Evolutionary conservation across 177 flowering plant genomes (phyloP), one percentile per base, ranked within the genome.

Genomic region (Vitis hybrid): DNA sequence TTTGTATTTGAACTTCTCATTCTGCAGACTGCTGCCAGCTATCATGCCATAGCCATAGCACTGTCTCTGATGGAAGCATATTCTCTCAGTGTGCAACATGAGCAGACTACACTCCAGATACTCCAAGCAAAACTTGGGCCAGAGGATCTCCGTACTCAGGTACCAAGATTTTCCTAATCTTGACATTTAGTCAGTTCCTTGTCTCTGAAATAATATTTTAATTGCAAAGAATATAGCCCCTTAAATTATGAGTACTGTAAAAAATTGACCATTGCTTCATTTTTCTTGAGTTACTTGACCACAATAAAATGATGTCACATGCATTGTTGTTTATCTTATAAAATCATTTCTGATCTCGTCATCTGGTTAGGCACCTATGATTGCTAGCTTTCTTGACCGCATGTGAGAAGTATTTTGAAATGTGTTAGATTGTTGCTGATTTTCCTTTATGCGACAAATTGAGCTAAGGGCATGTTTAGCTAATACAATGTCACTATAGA

Each of bases 71-170:
- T 93, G 98, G 98, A 91, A 70, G 98, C 97, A 72, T 92, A 87
- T 76, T 82, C 97, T 19, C 84, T 92, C 15, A 93, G 98, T 74
- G 94, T 93, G 77, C 98, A 92, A 73, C 98, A 93, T 77, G 98
- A 93, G 76, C 96, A 85, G 80, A 93, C 98, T 59, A 93, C 98
- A 9, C 80, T 93, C 22, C 85, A 84, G 74, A 93, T 91, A 76
- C 97, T 93, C 67, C 82, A 88, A 84, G 83, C 74, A 53, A 93
- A 93, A 76, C 90, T 92, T 74, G 98, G 98, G 63, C 67, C 82
- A 19, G 96, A 93, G 60, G 98, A 94, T 80, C 96, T 90, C 31
- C 96, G 96, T n/a, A 90, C 96, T 66, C 98, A 92, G 94, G 98
- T 22, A 50, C 10, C 15, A 39, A 39, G 45, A 7, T 39, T 39